Base-by-base conservation (phyloP, 2,329 filamentous ascomycete genomes). In the Colletotrichum liriopes region DNA sequence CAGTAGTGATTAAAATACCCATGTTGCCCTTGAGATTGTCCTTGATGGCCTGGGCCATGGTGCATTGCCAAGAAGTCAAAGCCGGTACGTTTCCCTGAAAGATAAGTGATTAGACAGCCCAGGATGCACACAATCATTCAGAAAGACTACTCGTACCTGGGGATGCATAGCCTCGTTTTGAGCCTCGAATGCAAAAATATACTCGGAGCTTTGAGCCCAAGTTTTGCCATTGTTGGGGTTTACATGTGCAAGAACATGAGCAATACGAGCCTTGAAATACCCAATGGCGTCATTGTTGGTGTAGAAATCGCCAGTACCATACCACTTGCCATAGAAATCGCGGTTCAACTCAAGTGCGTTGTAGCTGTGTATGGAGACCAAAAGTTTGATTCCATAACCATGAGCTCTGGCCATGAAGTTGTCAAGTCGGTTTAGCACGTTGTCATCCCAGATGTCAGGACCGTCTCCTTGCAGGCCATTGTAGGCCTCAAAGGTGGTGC, bases 181-280 rank as follows among this genome's bases (percentile, higher is more conserved):
- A 5, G 75, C 74, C 43, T 77, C 73, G 23, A 77, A 77, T 2
- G 73, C 75, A 63, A 76, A 77, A 8, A 76, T 77, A 7, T 77
- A 77, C 43, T 77, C 74, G 0, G 74, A 73, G 59, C 73, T 77
- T 52, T 76, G 52, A 1, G 45, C 43, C 75, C 73, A 77, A 0
- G 69, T 54, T 43, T 75, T 76, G 8, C 71, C 69, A n/a, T 67
- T 77, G 16, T 71, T 52, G 3, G 41, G 56, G 18, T 51, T 75
- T 5, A 74, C 72, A 51, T 74, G 72, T n/a, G 58, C 49, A 51
- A 75, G 52, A 11, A 74, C 64, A 23, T 70, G 73, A 3, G 63
- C 61, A 16, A 74, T 74, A 11, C 72, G 67, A 11, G 67, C 45
- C 61, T 70, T 72, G 64, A 75, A 75, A 39, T 72, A 64, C 47